Conservation (phyloP, 2,329 filamentous ascomycete species). For the Fusarium verrucosum region DNA sequence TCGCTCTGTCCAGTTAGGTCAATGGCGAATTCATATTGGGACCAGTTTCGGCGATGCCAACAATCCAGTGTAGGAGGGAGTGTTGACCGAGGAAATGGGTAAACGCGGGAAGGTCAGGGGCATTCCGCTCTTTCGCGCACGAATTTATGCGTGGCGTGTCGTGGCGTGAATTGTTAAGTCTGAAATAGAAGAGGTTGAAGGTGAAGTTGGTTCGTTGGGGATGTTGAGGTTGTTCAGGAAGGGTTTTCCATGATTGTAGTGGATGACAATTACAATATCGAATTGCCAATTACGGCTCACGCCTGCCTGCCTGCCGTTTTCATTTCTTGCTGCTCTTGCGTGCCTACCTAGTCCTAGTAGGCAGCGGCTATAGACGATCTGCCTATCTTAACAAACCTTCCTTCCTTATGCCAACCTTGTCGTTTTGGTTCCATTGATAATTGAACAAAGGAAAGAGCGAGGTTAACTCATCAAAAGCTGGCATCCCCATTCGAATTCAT, state of each 20-base stretch:
- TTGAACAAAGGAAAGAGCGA: neutral
- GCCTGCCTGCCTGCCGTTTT: slow-evolving; percentile 1
- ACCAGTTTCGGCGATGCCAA: slow-evolving; percentile 16
- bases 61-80: slow-evolving; percentile 12
- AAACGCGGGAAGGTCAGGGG: slow-evolving; percentile 20
- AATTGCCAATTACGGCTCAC: slow-evolving; percentile 1
- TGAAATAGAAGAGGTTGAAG: slow-evolving; percentile 10
- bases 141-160: slow-evolving; percentile 22
- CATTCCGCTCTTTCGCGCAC: slow-evolving; percentile 25
- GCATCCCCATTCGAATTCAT: neutral
- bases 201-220: neutral
- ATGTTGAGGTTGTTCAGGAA: neutral
- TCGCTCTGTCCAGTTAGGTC: neutral
- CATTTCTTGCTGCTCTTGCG: slow-evolving; percentile 2
- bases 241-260: neutral
- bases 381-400: too few species aligned
- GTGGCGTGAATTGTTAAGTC: slow-evolving; percentile 18
- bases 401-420: neutral
- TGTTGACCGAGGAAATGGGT: slow-evolving; percentile 10
- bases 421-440: neutral
- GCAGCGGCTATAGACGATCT: too few species aligned
- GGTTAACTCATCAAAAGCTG: neutral
- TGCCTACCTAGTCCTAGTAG: neutral
- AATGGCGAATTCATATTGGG: neutral
- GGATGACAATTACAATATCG: neutral